These are phyloP conservation scores for Lichtheimia hyalospora DNA, from an alignment of 371 early-diverging fungal species.

Conservation along the genomic window DNA sequence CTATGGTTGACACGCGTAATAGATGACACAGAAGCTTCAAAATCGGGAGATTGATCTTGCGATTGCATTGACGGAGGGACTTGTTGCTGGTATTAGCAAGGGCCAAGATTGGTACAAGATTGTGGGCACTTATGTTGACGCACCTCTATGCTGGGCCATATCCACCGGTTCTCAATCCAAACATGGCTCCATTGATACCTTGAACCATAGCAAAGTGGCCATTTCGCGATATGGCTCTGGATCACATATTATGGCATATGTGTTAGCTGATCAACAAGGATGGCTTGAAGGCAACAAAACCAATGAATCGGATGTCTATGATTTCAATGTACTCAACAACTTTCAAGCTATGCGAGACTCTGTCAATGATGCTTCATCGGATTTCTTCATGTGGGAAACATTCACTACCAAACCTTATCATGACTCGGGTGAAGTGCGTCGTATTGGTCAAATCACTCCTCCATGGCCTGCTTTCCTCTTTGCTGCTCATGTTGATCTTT, in stretches of 20 bases:
- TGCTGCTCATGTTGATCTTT: constrained; percentile 61
- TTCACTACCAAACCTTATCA: constrained; percentile 86
- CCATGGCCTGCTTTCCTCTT: constrained; percentile 90
- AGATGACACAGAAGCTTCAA: constrained; percentile 78
- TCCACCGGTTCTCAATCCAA: constrained; percentile 56
- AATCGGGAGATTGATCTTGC: constrained; percentile 75
- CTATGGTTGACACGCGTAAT: constrained; percentile 9
- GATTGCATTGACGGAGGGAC: constrained; percentile 85
- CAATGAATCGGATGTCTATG: constrained; percentile 35
- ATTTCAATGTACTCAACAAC: constrained; percentile 68
- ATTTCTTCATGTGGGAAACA: constrained; percentile 88
- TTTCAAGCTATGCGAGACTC: constrained; percentile 76
- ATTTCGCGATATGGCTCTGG: constrained; percentile 82
- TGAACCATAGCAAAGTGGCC: constrained; percentile 65
- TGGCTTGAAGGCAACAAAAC: constrained; percentile 49
- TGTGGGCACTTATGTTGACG: constrained; percentile 75
- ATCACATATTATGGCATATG: constrained; percentile 83
- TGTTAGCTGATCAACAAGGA: constrained; percentile 69
- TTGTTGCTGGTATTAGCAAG: constrained; percentile 72
- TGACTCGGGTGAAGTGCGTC: constrained; percentile 67
- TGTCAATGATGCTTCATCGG: constrained; percentile 58
- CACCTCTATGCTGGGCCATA: constrained; percentile 77
- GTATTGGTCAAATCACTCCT: constrained; percentile 77
- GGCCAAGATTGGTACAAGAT: constrained; percentile 64
- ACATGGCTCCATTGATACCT: constrained; percentile 55